These are phyloP conservation scores for Talaromyces sp. DNA, from an alignment of 2,329 filamentous ascomycete species.

Conservation along the genomic window DNA sequence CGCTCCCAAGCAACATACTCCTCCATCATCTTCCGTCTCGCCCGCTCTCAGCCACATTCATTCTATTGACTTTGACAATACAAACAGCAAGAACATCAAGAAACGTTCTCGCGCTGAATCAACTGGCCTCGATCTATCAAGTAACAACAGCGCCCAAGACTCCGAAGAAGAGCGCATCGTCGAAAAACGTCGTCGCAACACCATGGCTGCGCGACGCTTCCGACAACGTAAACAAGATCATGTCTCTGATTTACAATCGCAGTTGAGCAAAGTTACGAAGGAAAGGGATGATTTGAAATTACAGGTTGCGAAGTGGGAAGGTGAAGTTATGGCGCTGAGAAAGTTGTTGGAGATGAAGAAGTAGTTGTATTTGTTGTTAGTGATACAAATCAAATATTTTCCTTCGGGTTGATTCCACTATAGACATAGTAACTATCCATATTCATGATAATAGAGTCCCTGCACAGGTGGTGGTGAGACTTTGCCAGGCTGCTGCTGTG, in stretches of 20 bases:
- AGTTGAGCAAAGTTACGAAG: slow-evolving; percentile 30
- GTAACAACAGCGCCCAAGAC: slow-evolving; percentile 18
- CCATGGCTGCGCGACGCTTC: slow-evolving; percentile 36
- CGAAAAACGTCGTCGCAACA: slow-evolving; percentile 36
- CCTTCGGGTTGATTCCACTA: neutral
- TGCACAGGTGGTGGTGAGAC: too few species aligned
- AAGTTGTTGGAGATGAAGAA: slow-evolving; percentile 23
- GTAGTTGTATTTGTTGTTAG: neutral
- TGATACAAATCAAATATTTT: neutral
- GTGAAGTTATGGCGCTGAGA: slow-evolving; percentile 35
- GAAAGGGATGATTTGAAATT: slow-evolving; percentile 37
- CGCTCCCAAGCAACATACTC: slow-evolving; percentile 12
- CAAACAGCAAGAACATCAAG: neutral
- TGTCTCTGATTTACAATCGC: slow-evolving; percentile 32
- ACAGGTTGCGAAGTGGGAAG: slow-evolving; percentile 35
- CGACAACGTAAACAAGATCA: slow-evolving; percentile 35
- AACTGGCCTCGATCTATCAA: slow-evolving; percentile 4
- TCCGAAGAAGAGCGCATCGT: slow-evolving; percentile 21
- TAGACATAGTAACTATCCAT: neutral
- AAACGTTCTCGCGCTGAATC: slow-evolving; percentile 16
- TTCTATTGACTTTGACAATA: neutral
- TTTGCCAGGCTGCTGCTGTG: neutral
- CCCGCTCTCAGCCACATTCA: slow-evolving; percentile 10
- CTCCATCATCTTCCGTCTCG: slow-evolving; percentile 9
- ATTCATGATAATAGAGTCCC: neutral